These are phyloP conservation scores for Leishmania lainsoni DNA, from an alignment of 208 protist genomes.

Conservation along the genomic window DNA sequence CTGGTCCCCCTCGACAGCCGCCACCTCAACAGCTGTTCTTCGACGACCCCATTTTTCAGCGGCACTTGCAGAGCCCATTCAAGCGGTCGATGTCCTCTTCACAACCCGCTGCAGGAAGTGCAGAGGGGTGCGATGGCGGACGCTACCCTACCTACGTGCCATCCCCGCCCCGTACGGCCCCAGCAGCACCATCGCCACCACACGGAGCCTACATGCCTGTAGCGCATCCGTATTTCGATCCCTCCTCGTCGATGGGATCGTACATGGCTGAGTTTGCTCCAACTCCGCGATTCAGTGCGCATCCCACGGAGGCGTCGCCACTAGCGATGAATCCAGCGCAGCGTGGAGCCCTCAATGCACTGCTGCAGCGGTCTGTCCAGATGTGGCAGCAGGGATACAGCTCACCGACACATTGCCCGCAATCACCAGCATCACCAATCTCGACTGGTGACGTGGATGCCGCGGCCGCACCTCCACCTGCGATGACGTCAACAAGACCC, in stretches of 20 bases:
- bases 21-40: constrained; percentile 2
- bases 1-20: background rate
- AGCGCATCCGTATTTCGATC: constrained; percentile 13
- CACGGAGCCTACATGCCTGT: constrained; percentile 1
- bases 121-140: background rate
- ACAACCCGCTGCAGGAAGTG: background rate
- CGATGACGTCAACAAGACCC: background rate
- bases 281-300: background rate
- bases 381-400: background rate
- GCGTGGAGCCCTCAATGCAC: background rate
- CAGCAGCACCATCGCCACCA: background rate
- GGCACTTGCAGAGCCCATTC: background rate
- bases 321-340: background rate
- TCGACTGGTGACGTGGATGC: background rate
- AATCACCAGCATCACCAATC: background rate
- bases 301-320: background rate
- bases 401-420: background rate
- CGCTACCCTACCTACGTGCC: background rate
- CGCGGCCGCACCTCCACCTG: background rate
- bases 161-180: background rate
- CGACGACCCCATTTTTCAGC: constrained; percentile 16
- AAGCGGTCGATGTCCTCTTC: background rate
- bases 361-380: constrained; percentile 12
- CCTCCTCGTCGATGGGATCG: background rate
- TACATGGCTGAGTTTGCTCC: background rate